phyloP scores from a whole-genome alignment of 371 early-diverging fungal genomes.

The Zopfochytrium polystomum region DNA sequence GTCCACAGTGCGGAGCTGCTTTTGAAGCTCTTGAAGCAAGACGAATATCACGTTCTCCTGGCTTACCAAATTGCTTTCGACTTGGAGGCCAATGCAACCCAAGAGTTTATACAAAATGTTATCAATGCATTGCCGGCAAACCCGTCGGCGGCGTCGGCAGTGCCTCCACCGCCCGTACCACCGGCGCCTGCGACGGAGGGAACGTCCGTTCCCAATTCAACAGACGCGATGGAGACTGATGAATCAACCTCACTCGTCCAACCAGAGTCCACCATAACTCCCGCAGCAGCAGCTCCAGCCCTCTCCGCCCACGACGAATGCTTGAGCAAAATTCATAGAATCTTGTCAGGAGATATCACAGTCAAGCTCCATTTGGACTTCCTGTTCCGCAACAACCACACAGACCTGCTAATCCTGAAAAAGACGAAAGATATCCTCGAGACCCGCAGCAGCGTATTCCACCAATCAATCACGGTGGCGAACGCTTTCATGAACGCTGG shows the following conservation, averaged over 20 bases:
- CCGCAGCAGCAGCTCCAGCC: constrained; percentile 15
- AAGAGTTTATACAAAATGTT: constrained; percentile 83
- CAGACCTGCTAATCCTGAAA: constrained; percentile 90
- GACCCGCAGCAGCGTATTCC: constrained; percentile 86
- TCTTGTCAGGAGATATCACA: constrained; percentile 83
- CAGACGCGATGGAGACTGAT: constrained; percentile 53
- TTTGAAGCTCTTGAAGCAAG: constrained; percentile 47
- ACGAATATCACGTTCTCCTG: constrained; percentile 60
- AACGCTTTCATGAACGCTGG: constrained; percentile 98
- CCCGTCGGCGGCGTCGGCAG: constrained; percentile 16
- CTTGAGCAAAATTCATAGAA: constrained; percentile 63
- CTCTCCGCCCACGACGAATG: constrained; percentile 12
- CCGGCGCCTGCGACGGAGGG: constrained; percentile 22
- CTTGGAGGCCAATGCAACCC: constrained; percentile 89
- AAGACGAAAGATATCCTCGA: constrained; percentile 88
- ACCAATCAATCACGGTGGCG: constrained; percentile 93
- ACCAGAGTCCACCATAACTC: constrained; percentile 7
- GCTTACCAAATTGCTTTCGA: constrained; percentile 97
- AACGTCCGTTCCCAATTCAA: no score
- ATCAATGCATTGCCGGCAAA: constrained; percentile 55
- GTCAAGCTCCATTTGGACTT: constrained; percentile 91
- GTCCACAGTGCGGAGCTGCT: constrained; percentile 70
- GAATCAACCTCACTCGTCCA: constrained; percentile 27
- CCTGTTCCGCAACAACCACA: constrained; percentile 88
- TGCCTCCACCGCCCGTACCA: constrained; percentile 14